Percentiles rank a stretch among this genome's conserved stretches.
phyloP scores from a whole-genome alignment of 306 rosid species.

The Macrotyloma uniflorum region DNA sequence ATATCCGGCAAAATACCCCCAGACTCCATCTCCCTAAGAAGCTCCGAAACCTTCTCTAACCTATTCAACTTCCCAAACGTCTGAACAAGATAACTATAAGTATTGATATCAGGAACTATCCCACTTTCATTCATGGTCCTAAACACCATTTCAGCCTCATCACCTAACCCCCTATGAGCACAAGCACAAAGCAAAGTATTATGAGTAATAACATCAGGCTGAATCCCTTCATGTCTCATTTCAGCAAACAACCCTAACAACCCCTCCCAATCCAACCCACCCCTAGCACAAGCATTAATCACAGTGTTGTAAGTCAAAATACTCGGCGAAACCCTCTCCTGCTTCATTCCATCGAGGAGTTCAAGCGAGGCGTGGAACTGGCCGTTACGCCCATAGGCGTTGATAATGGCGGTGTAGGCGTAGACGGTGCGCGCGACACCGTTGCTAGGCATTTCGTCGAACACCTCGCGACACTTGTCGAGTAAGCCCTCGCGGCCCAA shows the following conservation, averaged over 20 bases:
- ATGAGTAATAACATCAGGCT: constrained; percentile 81
- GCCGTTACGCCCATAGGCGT: constrained; percentile 95
- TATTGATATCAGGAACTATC: constrained; percentile 75
- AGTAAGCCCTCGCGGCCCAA: constrained; percentile 88
- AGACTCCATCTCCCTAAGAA: constrained; percentile 85
- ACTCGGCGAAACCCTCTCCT: constrained; percentile 75
- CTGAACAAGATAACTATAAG: constrained; percentile 76
- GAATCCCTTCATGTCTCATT: constrained; percentile 96
- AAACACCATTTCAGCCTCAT: constrained; percentile 94
- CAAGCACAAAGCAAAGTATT: constrained; percentile 93
- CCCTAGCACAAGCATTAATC: constrained; percentile 91
- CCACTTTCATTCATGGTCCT: constrained; percentile 97
- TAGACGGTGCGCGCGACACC: constrained; percentile 79
- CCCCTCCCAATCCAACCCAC: constrained; percentile 96
- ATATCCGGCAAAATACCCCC: constrained; percentile 89
- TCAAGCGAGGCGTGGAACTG: constrained; percentile 69
- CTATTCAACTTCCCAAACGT: constrained; percentile 77
- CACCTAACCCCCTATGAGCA: constrained; percentile 78
- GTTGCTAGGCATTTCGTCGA: constrained; percentile 89
- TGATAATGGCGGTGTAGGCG: constrained; percentile 85
- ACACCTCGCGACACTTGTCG: constrained; percentile 81
- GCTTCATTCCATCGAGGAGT: constrained; percentile 74
- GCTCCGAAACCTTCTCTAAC: constrained; percentile 77
- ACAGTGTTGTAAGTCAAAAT: constrained; percentile 89
- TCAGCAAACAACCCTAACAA: constrained; percentile 92